Percentiles rank a stretch among this genome's conserved stretches.
Conservation (phyloP, 2,329 filamentous ascomycete species). For the Neofusicoccum sp. region DNA sequence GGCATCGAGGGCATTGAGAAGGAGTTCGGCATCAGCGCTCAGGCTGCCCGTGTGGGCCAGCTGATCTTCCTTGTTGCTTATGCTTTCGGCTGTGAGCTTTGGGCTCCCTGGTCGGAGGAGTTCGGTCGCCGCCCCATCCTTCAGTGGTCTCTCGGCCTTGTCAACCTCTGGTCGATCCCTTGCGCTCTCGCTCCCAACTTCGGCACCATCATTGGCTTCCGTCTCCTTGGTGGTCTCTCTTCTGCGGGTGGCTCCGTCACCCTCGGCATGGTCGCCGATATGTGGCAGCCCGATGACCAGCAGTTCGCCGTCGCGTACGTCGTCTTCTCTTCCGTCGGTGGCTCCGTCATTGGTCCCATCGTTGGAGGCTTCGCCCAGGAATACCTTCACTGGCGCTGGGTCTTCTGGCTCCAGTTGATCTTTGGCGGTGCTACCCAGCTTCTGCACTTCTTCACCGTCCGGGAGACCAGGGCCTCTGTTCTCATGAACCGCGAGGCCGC, state of each 20-base stretch:
- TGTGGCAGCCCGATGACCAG: constrained; percentile 58
- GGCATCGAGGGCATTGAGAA: constrained; percentile 44
- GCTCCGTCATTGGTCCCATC: constrained; percentile 55
- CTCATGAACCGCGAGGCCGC: constrained; percentile 76
- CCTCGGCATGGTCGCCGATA: constrained; percentile 62
- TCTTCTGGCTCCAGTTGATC: constrained; percentile 80
- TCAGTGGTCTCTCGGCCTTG: constrained; percentile 51
- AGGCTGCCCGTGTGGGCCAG: constrained; percentile 49
- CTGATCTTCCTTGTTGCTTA: constrained; percentile 53
- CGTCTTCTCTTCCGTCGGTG: constrained; percentile 56
- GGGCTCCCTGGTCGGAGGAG: constrained; percentile 57
- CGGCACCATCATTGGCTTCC: constrained; percentile 43
- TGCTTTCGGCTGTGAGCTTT: constrained; percentile 52
- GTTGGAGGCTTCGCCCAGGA: constrained; percentile 54
- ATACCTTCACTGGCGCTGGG: constrained; percentile 62
- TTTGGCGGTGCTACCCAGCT: constrained; percentile 67
- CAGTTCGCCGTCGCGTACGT: constrained; percentile 61
- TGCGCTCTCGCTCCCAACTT: constrained; percentile 44
- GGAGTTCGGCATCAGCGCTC: constrained; percentile 47
- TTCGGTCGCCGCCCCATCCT: constrained; percentile 53
- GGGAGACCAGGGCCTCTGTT: constrained; percentile 71
- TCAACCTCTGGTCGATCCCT: constrained; percentile 56
- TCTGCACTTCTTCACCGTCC: constrained; percentile 66
- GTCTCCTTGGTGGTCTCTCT: constrained; percentile 56
- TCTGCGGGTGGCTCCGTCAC: constrained; percentile 64